phyloP scores from a whole-genome alignment of 768 basidiomycete species.

The Rhodosporidiobolus odoratus region DNA sequence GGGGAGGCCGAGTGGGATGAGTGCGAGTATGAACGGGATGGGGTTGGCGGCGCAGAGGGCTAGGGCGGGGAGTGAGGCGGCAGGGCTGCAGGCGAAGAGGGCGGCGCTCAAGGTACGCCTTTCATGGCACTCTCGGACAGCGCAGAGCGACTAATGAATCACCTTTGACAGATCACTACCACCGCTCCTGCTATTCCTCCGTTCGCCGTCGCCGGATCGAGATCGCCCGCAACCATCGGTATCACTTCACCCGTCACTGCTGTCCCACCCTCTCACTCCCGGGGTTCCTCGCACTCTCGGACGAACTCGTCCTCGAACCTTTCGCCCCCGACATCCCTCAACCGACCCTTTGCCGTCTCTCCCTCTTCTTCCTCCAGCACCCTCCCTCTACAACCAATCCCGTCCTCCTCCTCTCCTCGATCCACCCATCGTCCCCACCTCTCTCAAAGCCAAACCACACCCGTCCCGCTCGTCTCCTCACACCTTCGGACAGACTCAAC shows the following conservation, averaged over 20 bases:
- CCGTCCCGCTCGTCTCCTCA: not conserved
- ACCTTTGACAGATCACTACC: conserved; percentile 10
- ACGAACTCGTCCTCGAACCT: not conserved
- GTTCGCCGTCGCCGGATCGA: not conserved
- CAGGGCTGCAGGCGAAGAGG: not conserved
- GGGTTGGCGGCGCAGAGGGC: not conserved
- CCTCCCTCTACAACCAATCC: not conserved
- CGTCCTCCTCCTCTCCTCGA: not conserved
- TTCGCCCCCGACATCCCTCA: not conserved
- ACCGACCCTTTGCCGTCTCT: not conserved
- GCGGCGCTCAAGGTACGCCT: conserved; percentile 13
- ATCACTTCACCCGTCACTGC: not conserved
- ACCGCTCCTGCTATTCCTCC: not conserved
- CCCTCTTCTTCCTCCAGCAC: not conserved
- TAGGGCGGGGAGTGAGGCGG: conserved; percentile 10
- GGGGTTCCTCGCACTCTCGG: not conserved
- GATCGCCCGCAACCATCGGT: too few species aligned
- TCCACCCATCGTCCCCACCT: not conserved
- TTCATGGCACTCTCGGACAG: not conserved
- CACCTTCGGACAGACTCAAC: not conserved
- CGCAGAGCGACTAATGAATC: not conserved
- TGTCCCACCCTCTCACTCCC: not conserved
- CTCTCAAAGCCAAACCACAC: conserved; percentile 8
- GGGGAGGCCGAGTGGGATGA: not conserved
- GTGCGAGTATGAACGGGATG: not conserved